Evolutionary conservation across 2,329 filamentous ascomycete genomes (phyloP).

Genomic region (Emergomyces pasteurianus): DNA sequence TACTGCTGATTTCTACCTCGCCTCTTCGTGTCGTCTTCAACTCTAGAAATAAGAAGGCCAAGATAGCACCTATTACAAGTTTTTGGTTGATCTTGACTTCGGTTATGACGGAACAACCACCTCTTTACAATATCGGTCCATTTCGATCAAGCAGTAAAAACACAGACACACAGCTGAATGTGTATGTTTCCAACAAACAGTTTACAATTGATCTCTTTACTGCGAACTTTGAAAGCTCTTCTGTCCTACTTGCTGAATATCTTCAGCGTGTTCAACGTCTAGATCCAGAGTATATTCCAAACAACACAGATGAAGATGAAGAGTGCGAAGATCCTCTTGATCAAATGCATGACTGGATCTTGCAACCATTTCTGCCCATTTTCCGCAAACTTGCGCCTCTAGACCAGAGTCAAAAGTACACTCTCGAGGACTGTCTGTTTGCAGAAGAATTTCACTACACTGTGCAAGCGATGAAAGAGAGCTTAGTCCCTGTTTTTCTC

Average conservation of each 20-base stretch:
- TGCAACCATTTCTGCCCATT: slow-evolving; percentile 9
- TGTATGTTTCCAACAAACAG: slow-evolving; percentile 10
- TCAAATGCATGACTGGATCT: slow-evolving; percentile 7
- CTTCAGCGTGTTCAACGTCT: slow-evolving; percentile 7
- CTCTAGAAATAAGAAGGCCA: too few relatives aligned
- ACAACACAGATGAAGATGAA: slow-evolving; percentile 3
- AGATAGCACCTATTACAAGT: too few relatives aligned
- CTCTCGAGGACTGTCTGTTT: slow-evolving; percentile 9
- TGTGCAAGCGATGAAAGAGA: slow-evolving; percentile 1
- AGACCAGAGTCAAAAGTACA: slow-evolving; percentile 5
- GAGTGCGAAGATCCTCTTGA: slow-evolving; percentile 10
- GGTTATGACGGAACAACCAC: background rate
- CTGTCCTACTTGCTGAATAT: slow-evolving; percentile 8
- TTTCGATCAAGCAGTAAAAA: slow-evolving; percentile 7
- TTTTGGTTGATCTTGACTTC: too few relatives aligned
- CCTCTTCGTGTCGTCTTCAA: too few relatives aligned
- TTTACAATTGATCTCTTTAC: slow-evolving; percentile 9
- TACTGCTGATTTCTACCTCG: too few relatives aligned
- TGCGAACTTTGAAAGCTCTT: slow-evolving; percentile 7
- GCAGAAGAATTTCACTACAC: slow-evolving; percentile 10
- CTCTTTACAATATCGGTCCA: slow-evolving; percentile 6
- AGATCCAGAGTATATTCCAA: slow-evolving; percentile 9
- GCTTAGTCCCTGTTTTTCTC: slow-evolving; percentile 1
- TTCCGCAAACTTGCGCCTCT: slow-evolving; percentile 7
- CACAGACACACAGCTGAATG: slow-evolving; percentile 10